These are phyloP conservation scores for Penicillium crystallinum DNA, from an alignment of 495 filamentous ascomycete species.

Conservation along the genomic window DNA sequence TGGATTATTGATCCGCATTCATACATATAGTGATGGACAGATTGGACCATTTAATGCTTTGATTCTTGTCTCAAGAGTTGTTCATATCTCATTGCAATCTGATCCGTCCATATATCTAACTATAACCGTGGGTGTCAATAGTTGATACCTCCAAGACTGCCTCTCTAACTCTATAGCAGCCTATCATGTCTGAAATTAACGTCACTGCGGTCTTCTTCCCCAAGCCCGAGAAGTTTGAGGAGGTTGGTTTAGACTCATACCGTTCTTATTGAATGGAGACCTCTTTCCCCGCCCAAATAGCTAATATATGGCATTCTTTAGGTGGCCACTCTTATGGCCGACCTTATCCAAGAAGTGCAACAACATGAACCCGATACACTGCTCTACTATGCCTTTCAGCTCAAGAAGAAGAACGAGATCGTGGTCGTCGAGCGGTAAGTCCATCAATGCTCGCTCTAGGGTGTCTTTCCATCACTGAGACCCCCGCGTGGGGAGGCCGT, in stretches of 20 bases:
- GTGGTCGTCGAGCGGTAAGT: constrained; percentile 32
- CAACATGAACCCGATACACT: constrained; percentile 31
- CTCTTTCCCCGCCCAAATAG: neutral
- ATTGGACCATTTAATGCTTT: neutral
- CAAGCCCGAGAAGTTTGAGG: constrained; percentile 31
- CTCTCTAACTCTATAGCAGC: neutral
- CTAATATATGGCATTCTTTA: constrained; percentile 7
- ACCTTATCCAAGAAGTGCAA: constrained; percentile 26
- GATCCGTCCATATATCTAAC: neutral
- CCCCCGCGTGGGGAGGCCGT: neutral
- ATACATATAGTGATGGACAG: neutral
- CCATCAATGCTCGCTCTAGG: neutral
- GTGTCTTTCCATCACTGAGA: neutral
- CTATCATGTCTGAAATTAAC: constrained; percentile 28
- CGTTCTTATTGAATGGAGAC: neutral
- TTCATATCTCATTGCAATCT: neutral
- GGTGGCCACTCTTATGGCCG: constrained; percentile 20
- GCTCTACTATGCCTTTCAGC: constrained; percentile 26
- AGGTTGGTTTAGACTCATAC: constrained; percentile 11
- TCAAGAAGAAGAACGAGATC: constrained; percentile 27
- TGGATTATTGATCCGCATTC: constrained; percentile 9
- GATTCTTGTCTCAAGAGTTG: neutral
- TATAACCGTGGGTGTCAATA: neutral
- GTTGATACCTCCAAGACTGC: too few species aligned
- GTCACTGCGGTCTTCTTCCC: constrained; percentile 25